Evolutionary conservation across 257 asterid genomes (phyloP).

Genomic region (Cruciata laevipes): DNA sequence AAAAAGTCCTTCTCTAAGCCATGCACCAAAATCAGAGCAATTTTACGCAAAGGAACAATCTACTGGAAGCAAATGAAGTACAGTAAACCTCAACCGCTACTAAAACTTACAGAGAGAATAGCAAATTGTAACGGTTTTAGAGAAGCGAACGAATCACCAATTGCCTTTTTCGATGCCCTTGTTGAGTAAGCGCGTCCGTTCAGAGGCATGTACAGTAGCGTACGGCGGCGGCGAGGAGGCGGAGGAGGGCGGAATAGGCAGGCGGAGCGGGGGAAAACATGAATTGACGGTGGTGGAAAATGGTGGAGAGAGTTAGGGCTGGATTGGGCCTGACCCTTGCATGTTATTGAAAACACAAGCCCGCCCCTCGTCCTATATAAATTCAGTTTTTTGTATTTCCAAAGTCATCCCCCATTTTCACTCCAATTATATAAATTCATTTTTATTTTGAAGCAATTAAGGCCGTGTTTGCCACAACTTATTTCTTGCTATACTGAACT

Average conservation of each 20-base stretch:
- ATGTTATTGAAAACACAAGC: background rate
- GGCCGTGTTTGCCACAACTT: background rate
- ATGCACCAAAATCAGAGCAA: background rate
- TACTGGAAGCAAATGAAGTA: background rate
- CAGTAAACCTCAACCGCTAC: slow-evolving; percentile 1
- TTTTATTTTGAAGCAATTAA: too few relatives aligned
- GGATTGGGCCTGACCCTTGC: slow-evolving; percentile 18
- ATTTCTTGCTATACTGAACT: too few relatives aligned
- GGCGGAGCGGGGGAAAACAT: background rate
- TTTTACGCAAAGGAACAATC: slow-evolving; percentile 1
- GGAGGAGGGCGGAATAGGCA: slow-evolving; percentile 3
- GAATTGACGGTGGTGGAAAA: slow-evolving; percentile 12
- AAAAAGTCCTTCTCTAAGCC: background rate
- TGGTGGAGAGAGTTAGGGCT: slow-evolving; percentile 6
- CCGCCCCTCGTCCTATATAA: background rate
- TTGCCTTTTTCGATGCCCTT: background rate
- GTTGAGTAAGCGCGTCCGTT: background rate
- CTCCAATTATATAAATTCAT: too few relatives aligned
- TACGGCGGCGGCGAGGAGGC: background rate
- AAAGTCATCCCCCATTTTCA: background rate
- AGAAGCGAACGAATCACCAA: slow-evolving; percentile 1
- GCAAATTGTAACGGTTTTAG: background rate
- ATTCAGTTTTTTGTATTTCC: background rate
- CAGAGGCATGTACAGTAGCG: slow-evolving; percentile 5
- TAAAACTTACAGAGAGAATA: slow-evolving; percentile 3